phyloP scores from a whole-genome alignment of 2,329 filamentous ascomycete genomes.

The Monosporascus sp. region DNA sequence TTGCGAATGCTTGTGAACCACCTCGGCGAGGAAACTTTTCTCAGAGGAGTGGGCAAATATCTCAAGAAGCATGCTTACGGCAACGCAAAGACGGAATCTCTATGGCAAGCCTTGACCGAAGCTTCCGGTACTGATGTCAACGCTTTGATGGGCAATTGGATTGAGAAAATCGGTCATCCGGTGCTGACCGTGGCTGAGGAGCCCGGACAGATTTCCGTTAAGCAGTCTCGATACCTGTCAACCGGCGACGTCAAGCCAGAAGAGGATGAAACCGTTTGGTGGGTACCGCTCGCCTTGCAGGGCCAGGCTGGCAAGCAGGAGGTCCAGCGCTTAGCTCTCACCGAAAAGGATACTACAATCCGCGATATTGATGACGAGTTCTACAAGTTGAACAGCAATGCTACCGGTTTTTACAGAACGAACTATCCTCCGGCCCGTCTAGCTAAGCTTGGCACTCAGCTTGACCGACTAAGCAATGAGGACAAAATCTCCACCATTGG shows the following conservation, averaged over 20 bases:
- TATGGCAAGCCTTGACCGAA: constrained; percentile 84
- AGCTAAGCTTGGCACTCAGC: constrained; percentile 70
- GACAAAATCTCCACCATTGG: constrained; percentile 93
- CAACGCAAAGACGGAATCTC: constrained; percentile 83
- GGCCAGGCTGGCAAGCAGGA: constrained; percentile 62
- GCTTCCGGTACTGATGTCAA: constrained; percentile 84
- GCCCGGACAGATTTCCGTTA: constrained; percentile 72
- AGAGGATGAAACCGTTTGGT: constrained; percentile 91
- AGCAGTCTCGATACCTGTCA: constrained; percentile 84
- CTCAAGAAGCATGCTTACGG: constrained; percentile 83
- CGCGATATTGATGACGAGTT: constrained; percentile 70
- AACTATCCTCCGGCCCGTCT: constrained; percentile 87
- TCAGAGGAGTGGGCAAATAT: constrained; percentile 85
- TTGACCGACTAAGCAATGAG: constrained; percentile 69
- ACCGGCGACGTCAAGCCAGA: constrained; percentile 86
- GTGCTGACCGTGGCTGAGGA: constrained; percentile 82
- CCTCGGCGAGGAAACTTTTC: constrained; percentile 80
- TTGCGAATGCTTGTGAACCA: constrained; percentile 95
- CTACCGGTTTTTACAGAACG: constrained; percentile 84
- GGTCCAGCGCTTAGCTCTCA: constrained; percentile 62
- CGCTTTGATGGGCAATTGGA: constrained; percentile 89
- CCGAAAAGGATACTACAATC: constrained; percentile 70
- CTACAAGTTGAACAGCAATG: constrained; percentile 90
- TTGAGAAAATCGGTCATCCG: constrained; percentile 90
- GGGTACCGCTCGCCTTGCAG: constrained; percentile 84